These are phyloP conservation scores for Coffea eugenioides DNA, from an alignment of 257 asterid species.

Conservation along the genomic window DNA sequence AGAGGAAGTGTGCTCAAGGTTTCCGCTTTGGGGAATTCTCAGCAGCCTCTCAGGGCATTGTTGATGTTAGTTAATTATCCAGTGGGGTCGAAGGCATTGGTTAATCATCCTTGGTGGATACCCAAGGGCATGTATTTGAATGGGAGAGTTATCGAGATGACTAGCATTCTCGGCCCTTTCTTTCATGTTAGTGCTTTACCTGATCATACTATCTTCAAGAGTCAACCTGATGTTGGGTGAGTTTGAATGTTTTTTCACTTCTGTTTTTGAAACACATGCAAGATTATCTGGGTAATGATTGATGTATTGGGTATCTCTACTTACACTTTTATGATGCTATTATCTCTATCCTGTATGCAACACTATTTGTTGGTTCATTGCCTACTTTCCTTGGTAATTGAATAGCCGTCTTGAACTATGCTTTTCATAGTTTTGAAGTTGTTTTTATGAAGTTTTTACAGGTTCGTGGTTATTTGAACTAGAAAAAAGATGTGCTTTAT, in stretches of 20 bases:
- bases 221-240: slow-evolving; percentile 96
- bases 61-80: slow-evolving; percentile 66
- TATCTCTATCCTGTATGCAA: not conserved
- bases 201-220: slow-evolving; percentile 77
- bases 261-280: not conserved
- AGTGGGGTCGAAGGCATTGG: slow-evolving; percentile 78
- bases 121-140: slow-evolving; percentile 71
- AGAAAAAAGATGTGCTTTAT: not conserved
- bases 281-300: not conserved
- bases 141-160: slow-evolving; percentile 95
- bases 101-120: slow-evolving; percentile 95
- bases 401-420: not conserved
- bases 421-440: not conserved
- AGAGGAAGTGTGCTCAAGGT: slow-evolving; percentile 85
- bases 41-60: slow-evolving; percentile 83
- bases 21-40: slow-evolving; percentile 88
- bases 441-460: not conserved
- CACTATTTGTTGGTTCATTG: not conserved
- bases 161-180: slow-evolving; percentile 91
- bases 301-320: not conserved
- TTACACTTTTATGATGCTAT: not conserved
- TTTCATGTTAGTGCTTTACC: slow-evolving; percentile 96
- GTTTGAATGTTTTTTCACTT: slow-evolving; percentile 18
- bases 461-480: not conserved
- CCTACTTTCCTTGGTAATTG: not conserved